Evolutionary conservation across 768 basidiomycete genomes (phyloP).

Genomic region (Pulveroboletus sp.): DNA sequence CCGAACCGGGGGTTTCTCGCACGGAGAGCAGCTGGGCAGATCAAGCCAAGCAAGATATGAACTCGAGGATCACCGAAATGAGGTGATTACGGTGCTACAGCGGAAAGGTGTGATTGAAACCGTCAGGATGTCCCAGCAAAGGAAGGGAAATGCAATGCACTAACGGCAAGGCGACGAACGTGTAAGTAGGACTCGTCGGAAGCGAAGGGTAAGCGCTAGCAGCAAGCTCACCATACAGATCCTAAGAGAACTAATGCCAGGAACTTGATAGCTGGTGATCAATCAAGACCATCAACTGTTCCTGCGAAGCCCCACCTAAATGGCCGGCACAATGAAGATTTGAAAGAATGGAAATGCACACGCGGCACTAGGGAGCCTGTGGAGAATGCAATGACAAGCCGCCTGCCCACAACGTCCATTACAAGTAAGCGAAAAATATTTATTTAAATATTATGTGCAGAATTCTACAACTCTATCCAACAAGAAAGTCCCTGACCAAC

Average conservation of each 20-base stretch:
- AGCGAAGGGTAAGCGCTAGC: not conserved
- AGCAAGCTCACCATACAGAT: constrained; percentile 29
- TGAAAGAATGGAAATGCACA: constrained; percentile 15
- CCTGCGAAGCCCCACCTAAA: constrained; percentile 5
- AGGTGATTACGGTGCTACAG: constrained; percentile 30
- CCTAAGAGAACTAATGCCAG: constrained; percentile 4
- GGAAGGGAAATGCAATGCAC: constrained; percentile 13
- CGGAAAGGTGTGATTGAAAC: constrained; percentile 8
- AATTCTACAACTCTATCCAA: constrained; percentile 21
- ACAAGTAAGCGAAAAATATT: constrained; percentile 6
- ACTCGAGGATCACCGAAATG: constrained; percentile 26
- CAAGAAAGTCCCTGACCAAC: constrained; percentile 51
- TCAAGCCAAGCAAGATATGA: constrained; percentile 25
- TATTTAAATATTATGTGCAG: not conserved
- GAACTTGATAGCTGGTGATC: constrained; percentile 20
- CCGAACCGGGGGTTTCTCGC: constrained; percentile 18
- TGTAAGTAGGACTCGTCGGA: constrained; percentile 1
- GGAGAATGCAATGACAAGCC: constrained; percentile 5
- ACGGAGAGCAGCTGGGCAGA: constrained; percentile 16
- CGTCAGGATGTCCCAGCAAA: constrained; percentile 16
- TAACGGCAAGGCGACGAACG: constrained; percentile 24
- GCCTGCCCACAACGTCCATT: not conserved
- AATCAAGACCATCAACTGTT: constrained; percentile 25
- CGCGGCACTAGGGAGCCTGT: constrained; percentile 16
- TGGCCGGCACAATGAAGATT: constrained; percentile 5